phyloP scores from a whole-genome alignment of 2,329 filamentous ascomycete species.

The Raffaelea ambrosiae region DNA sequence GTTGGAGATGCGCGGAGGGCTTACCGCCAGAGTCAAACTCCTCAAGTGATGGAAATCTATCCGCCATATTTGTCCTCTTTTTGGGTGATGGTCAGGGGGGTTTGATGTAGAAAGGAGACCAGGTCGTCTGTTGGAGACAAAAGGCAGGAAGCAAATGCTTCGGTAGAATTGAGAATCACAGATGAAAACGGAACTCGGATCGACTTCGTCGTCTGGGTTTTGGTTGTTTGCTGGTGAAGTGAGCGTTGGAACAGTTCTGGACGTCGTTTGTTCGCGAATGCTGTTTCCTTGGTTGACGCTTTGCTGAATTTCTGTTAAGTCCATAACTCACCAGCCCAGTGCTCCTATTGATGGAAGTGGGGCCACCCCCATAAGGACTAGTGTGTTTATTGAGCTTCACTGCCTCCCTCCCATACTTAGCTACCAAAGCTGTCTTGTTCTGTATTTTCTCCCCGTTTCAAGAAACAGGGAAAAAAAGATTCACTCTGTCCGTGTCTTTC shows the following conservation, averaged over 20 bases:
- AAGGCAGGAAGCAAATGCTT: not conserved
- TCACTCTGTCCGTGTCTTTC: too few relatives aligned
- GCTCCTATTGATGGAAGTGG: not conserved
- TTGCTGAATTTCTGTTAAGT: not conserved
- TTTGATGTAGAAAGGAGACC: conserved; percentile 2
- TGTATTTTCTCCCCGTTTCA: not conserved
- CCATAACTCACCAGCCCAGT: not conserved
- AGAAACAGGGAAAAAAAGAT: too few relatives aligned
- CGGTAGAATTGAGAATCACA: not conserved
- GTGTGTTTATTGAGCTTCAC: not conserved
- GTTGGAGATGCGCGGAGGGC: conserved; percentile 14
- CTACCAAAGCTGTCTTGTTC: not conserved
- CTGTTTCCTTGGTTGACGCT: not conserved
- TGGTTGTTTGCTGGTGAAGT: not conserved
- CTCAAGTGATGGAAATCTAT: conserved; percentile 71
- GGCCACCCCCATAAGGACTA: not conserved
- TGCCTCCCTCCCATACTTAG: not conserved
- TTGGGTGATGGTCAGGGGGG: not conserved
- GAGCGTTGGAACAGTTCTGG: not conserved
- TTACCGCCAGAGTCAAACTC: conserved; percentile 63
- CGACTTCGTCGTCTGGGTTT: not conserved
- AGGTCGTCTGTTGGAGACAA: not conserved
- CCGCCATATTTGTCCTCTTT: conserved; percentile 52
- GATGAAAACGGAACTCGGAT: not conserved
- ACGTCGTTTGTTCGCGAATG: not conserved